These are phyloP conservation scores for Sporopachydermia lactativora DNA, from an alignment of 805 yeast genomes.

Conservation along the genomic window DNA sequence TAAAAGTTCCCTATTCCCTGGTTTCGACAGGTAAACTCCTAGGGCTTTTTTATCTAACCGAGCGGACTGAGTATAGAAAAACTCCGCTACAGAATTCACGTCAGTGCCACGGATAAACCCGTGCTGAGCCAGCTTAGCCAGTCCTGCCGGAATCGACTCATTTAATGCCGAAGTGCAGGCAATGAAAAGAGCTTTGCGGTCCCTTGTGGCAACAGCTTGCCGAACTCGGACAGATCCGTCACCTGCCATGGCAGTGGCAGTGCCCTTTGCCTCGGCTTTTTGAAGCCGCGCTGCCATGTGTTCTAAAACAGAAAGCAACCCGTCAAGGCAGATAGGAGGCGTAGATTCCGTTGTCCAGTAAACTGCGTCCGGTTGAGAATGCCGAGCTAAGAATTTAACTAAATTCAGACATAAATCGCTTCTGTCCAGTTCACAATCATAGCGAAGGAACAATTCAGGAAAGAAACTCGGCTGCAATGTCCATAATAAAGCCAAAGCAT, in stretches of 20 bases:
- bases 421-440: constrained; percentile 84
- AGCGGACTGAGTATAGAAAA: constrained; percentile 65
- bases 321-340: constrained; percentile 90
- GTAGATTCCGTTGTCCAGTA: constrained; percentile 65
- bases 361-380: constrained; percentile 82
- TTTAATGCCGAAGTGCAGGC: constrained; percentile 66
- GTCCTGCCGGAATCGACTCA: constrained; percentile 63
- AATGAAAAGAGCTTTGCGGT: constrained; percentile 59
- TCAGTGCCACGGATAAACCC: constrained; percentile 47
- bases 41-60: constrained; percentile 75
- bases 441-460: constrained; percentile 61
- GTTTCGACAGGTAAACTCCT: constrained; percentile 78
- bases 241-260: not conserved
- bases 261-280: constrained; percentile 13
- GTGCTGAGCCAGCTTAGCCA: constrained; percentile 44
- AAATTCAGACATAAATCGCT: constrained; percentile 59
- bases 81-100: constrained; percentile 51
- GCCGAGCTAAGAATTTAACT: constrained; percentile 55
- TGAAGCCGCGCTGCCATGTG: constrained; percentile 42
- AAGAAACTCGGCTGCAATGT: constrained; percentile 67
- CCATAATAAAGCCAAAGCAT: constrained; percentile 48
- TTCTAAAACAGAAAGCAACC: constrained; percentile 56
- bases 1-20: constrained; percentile 45
- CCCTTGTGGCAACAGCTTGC: constrained; percentile 17
- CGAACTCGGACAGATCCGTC: not conserved